Base-by-base conservation (phyloP, 1,284 basidiomycete species). In the Ganoderma lucidum region DNA sequence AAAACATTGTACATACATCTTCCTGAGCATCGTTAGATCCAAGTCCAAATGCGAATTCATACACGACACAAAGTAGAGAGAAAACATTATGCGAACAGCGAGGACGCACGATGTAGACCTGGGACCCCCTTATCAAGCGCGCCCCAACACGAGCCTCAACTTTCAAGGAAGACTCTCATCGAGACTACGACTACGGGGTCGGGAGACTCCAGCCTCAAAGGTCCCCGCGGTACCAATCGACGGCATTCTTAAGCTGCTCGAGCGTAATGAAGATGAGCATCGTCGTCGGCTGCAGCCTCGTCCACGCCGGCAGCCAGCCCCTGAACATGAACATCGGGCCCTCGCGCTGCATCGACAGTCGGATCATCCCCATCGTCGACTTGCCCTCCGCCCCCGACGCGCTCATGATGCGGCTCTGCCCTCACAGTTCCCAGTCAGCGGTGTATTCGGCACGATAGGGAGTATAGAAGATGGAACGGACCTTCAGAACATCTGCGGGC, bases 261-360 rank as follows among this genome's bases (percentile, higher is more conserved):
- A 96, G 85, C 12, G 91, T 94, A 71, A 96, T 80, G 85, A 96
- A 96, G 79, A 95, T 96, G 63, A 93, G 83, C 72, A 94, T 92
- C 45, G 92, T 95, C 67, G 93, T 95, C 0, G 94, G 95, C 79
- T 96, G 93, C 56, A 96, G 85, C 79, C 95, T 86, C 68, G 88
- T 89, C 94, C 94, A 96, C 28, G 93, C 92, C 0, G 93, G 93
- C 12, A 94, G 81, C 95, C 94, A 94, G 73, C 96, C 93, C 79
- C 95, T 95, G 86, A 97, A 96, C 90, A 97, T 94, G 86, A 96
- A 97, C 86, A 92, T 90, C 4, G 93, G 79, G 6, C 96, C 96
- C 79, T 97, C 96, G 71, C 84, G 91, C 70, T 87, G 85, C 73
- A 97, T 86, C 61, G 94, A 93, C 9, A 85, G 78, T 41, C 86